Evolutionary conservation across 2,329 filamentous ascomycete species (phyloP), one percentile per base, ranked within the genome.

Genomic region (Cyphellophora europaea): DNA sequence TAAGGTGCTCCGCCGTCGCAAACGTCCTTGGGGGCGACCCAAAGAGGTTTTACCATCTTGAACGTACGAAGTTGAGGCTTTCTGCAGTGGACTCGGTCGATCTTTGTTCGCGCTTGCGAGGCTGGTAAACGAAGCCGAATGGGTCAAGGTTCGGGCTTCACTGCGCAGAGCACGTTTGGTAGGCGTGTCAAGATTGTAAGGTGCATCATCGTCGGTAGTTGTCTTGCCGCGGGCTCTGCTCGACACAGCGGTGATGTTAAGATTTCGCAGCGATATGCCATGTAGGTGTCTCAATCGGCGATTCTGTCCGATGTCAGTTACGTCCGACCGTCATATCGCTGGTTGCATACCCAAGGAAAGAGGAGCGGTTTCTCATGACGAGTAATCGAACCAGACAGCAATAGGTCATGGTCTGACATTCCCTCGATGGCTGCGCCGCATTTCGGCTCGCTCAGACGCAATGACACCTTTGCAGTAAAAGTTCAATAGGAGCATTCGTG

Each of bases 231-330:
- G 67, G 23, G 55, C 45, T 40, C 70, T 63, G 51, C 63, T 63
- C 44, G 65, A 63, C 39, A 67, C 63, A 43, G 65, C 67, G 15
- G 66, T 66, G 47, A 94, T 78, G 42, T 77, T 78, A 28, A 95
- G 67, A 57, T 95, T 95, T 38, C 89, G 84, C 33, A 95, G 65
- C 37, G 83, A 89, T 49, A 96, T 76, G 47, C 85, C 86, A 50
- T 84, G 79, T 4, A 95, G 72, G 65, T 95, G 88, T 36, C 89
- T 79, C 35, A 96, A 69, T 57, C 82, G 87, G 56, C 87, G 83
- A 57, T 94, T 95, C 70, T 91, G 49, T 16, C 11, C 15, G 19
- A 10, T 16, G 13, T 19, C 27, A 15, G 15, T n/a, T 35, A 10
- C 23, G 21, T n/a, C 11, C 8, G 13, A 15, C 5, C 13, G 11